These are phyloP conservation scores for Neotropicomus parvogracilis DNA, from an alignment of 1,284 basidiomycete genomes.

Conservation along the genomic window DNA sequence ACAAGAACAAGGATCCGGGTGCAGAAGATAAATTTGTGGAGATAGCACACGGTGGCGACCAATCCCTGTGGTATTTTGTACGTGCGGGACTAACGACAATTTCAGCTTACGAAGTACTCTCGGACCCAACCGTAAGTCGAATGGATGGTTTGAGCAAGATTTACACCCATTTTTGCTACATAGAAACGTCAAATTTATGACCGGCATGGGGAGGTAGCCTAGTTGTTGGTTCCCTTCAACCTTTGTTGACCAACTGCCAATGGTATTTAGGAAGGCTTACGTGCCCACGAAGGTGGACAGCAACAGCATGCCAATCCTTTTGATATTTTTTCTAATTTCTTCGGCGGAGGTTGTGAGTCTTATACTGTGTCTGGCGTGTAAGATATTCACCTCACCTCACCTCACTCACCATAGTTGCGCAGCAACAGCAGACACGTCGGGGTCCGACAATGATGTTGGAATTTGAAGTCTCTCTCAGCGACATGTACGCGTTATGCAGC, in stretches of 20 bases:
- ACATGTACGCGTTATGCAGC: constrained; percentile 58
- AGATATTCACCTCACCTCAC: background rate
- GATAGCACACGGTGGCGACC: constrained; percentile 72
- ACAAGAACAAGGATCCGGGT: constrained; percentile 85
- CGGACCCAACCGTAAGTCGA: constrained; percentile 62
- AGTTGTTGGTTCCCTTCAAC: background rate
- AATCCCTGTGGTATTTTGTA: background rate
- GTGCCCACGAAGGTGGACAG: constrained; percentile 79
- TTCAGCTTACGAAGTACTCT: constrained; percentile 89
- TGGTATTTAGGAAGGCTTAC: constrained; percentile 68
- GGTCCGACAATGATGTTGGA: constrained; percentile 84
- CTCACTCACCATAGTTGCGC: constrained; percentile 14
- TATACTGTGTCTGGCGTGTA: background rate
- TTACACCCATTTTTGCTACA: background rate
- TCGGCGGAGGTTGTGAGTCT: constrained; percentile 69
- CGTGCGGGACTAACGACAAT: constrained; percentile 9
- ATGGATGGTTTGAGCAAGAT: background rate
- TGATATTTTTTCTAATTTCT: constrained; percentile 90
- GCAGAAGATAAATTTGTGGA: constrained; percentile 87
- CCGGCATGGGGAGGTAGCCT: constrained; percentile 75
- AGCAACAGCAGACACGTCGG: constrained; percentile 59
- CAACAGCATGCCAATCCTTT: constrained; percentile 78
- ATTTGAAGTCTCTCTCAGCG: constrained; percentile 81
- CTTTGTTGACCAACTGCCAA: constrained; percentile 9
- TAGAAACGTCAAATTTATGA: constrained; percentile 92